Percentiles rank a stretch among this genome's conserved stretches.
Conservation (phyloP, 352 stramenopile genomes). For the Pythium brassicae region DNA sequence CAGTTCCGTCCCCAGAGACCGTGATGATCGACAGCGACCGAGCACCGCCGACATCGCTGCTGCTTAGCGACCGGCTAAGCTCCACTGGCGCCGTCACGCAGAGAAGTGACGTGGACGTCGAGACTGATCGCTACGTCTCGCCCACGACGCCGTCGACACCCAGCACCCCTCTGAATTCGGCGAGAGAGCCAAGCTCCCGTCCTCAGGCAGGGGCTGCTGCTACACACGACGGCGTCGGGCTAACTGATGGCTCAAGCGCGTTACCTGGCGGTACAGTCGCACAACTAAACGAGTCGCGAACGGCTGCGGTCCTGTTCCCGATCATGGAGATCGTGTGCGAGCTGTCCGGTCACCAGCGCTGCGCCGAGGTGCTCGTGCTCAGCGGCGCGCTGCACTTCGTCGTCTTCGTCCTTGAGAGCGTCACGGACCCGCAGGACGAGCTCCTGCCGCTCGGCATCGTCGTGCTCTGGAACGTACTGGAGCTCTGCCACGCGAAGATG, state of each 20-base stretch:
- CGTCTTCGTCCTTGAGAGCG: constrained; percentile 53
- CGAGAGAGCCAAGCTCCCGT: background rate
- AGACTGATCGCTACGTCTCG: constrained; percentile 3
- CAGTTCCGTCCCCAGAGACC: background rate
- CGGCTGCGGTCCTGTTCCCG: constrained; percentile 43
- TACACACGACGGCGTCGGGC: background rate
- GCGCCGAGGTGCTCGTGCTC: constrained; percentile 63
- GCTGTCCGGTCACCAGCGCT: constrained; percentile 59
- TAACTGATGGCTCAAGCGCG: background rate
- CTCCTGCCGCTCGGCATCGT: constrained; percentile 63
- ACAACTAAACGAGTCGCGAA: constrained; percentile 4
- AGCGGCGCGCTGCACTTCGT: constrained; percentile 62
- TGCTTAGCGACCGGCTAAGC: background rate
- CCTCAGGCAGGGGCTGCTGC: too few relatives aligned
- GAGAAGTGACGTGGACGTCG: background rate
- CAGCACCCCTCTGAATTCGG: constrained; percentile 5
- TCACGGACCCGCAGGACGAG: constrained; percentile 57
- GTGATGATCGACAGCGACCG: background rate
- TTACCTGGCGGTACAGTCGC: background rate
- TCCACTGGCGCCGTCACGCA: background rate
- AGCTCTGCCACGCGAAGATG: constrained; percentile 59
- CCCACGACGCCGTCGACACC: constrained; percentile 12
- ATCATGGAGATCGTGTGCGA: constrained; percentile 63
- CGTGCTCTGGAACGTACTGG: constrained; percentile 73
- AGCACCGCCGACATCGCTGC: background rate